phyloP scores from a whole-genome alignment of 78 protist genomes.

The Emiliania huxleyi region DNA sequence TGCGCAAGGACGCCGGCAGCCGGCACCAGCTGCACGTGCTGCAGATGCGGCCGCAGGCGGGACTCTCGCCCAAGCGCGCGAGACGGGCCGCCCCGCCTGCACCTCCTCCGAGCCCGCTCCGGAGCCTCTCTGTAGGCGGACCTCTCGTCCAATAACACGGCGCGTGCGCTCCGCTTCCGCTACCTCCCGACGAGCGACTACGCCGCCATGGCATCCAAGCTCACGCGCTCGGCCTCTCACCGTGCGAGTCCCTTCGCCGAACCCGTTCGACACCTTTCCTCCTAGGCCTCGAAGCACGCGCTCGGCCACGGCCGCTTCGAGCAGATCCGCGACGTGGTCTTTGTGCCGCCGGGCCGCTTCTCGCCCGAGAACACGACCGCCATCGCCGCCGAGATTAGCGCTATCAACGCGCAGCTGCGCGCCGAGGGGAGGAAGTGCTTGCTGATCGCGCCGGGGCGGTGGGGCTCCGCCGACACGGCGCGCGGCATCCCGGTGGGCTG shows the following conservation, averaged over 20 bases:
- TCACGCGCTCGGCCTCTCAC: too few species aligned
- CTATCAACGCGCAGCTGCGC: background rate
- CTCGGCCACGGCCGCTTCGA: constrained; percentile 24
- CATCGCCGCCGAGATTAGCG: background rate
- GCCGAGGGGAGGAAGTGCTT: background rate
- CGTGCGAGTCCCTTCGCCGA: too few species aligned
- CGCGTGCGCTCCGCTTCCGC: background rate
- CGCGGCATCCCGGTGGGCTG: constrained; percentile 2
- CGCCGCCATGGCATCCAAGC: background rate
- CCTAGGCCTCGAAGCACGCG: background rate
- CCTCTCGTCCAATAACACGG: background rate
- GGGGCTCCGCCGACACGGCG: background rate
- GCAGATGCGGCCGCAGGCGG: constrained; percentile 6
- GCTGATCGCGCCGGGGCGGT: constrained; percentile 6
- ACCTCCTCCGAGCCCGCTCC: too few species aligned
- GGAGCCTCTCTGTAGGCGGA: too few species aligned
- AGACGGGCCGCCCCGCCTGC: too few species aligned
- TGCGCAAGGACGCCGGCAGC: background rate
- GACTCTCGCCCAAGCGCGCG: too few species aligned
- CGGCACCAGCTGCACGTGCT: background rate
- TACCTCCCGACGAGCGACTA: background rate
- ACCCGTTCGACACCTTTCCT: too few species aligned
- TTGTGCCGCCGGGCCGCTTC: background rate
- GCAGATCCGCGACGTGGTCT: background rate
- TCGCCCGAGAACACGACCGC: too few species aligned